Evolutionary conservation across 1,284 basidiomycete genomes (phyloP).

Genomic region (Athelia psychrophila): DNA sequence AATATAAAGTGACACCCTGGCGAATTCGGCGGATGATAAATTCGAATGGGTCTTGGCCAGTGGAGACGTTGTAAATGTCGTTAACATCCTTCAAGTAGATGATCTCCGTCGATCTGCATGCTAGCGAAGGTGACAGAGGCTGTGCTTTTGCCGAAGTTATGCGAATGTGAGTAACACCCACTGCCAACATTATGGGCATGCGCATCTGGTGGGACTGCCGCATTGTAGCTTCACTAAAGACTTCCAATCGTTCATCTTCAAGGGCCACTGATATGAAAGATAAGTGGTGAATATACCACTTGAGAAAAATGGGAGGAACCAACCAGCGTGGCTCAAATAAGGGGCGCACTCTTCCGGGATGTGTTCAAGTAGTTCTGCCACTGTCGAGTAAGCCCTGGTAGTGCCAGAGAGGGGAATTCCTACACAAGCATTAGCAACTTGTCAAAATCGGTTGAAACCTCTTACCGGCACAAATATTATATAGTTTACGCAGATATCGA

Average conservation of each 20-base stretch:
- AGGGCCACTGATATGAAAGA: slow-evolving; percentile 40
- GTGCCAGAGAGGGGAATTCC: slow-evolving; percentile 54
- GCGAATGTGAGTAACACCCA: slow-evolving; percentile 64
- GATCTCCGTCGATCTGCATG: slow-evolving; percentile 76
- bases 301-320: slow-evolving; percentile 12
- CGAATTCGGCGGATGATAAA: slow-evolving; percentile 77
- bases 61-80: slow-evolving; percentile 80
- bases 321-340: slow-evolving; percentile 55
- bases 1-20: slow-evolving; percentile 67
- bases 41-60: slow-evolving; percentile 72
- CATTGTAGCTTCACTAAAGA: slow-evolving; percentile 62
- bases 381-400: slow-evolving; percentile 56
- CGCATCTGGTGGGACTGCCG: slow-evolving; percentile 57
- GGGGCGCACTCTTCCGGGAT: slow-evolving; percentile 49
- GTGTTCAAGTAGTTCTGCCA: slow-evolving; percentile 53
- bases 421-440: slow-evolving; percentile 22
- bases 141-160: slow-evolving; percentile 69
- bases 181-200: slow-evolving; percentile 58
- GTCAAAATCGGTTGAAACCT: not conserved
- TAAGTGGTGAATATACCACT: slow-evolving; percentile 10
- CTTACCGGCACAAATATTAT: slow-evolving; percentile 71
- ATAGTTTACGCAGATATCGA: slow-evolving; percentile 72
- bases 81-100: slow-evolving; percentile 78
- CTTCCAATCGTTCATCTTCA: slow-evolving; percentile 52
- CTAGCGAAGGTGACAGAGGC: slow-evolving; percentile 57